phyloP scores from a whole-genome alignment of 495 filamentous ascomycete genomes.

The Xylaria grammica region DNA sequence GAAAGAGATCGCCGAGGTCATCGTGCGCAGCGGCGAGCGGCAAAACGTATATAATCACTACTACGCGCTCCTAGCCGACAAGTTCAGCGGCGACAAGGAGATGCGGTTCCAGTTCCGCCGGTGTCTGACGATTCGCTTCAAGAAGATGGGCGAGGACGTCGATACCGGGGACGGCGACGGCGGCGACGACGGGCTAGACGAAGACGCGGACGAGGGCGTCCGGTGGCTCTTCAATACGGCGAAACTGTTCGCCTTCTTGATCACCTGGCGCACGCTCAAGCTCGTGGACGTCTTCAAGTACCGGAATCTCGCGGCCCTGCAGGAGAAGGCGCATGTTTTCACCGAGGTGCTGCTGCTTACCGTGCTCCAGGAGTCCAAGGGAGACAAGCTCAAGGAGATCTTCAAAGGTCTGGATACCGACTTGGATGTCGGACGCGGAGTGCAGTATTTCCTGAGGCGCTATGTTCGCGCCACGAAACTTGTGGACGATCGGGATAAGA shows the following conservation, averaged over 20 bases:
- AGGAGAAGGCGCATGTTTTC: slow-evolving; percentile 75
- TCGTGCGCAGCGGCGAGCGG: slow-evolving; percentile 84
- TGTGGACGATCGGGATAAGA: slow-evolving; percentile 53
- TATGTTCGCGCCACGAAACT: slow-evolving; percentile 77
- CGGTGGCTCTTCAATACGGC: slow-evolving; percentile 88
- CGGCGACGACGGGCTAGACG: slow-evolving; percentile 42
- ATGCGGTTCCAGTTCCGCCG: slow-evolving; percentile 84
- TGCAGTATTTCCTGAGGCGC: slow-evolving; percentile 81
- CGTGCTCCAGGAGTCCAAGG: slow-evolving; percentile 63
- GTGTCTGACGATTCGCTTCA: slow-evolving; percentile 85
- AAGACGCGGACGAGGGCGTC: slow-evolving; percentile 49
- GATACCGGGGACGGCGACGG: slow-evolving; percentile 60
- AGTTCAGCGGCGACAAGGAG: slow-evolving; percentile 71
- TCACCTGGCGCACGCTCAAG: slow-evolving; percentile 67
- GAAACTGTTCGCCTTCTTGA: slow-evolving; percentile 78
- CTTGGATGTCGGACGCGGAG: slow-evolving; percentile 67
- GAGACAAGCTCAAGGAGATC: slow-evolving; percentile 24
- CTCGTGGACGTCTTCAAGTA: slow-evolving; percentile 69
- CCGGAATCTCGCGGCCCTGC: slow-evolving; percentile 78
- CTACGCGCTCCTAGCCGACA: slow-evolving; percentile 82
- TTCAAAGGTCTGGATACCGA: slow-evolving; percentile 48
- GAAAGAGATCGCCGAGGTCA: slow-evolving; percentile 82
- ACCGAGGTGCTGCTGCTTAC: slow-evolving; percentile 80
- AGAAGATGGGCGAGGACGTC: slow-evolving; percentile 76
- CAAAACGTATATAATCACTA: slow-evolving; percentile 91